Conservation (phyloP, 1,284 basidiomycete species). For the Boletus semigastroideus region DNA sequence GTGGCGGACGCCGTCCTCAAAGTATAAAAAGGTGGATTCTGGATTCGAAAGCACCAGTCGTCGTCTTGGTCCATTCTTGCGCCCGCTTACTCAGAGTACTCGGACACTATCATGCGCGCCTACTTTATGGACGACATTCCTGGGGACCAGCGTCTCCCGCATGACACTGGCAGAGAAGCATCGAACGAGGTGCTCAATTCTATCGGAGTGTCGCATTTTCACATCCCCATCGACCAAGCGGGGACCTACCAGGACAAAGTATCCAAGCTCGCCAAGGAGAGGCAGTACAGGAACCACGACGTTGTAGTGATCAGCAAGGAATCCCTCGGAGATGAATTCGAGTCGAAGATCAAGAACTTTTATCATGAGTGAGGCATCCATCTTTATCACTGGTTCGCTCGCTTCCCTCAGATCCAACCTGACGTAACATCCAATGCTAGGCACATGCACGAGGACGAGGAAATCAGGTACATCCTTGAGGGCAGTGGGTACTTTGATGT, state of each 20-base stretch:
- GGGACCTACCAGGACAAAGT: conserved; percentile 44
- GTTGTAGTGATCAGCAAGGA: conserved; percentile 67
- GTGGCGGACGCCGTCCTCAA: not conserved
- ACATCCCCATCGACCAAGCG: conserved; percentile 55
- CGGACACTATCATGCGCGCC: conserved; percentile 54
- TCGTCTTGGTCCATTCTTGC: not conserved
- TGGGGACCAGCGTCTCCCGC: conserved; percentile 73
- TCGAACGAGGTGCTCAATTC: conserved; percentile 46
- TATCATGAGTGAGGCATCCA: not conserved
- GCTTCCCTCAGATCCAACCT: not conserved
- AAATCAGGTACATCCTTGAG: conserved; percentile 81
- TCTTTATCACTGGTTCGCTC: not conserved
- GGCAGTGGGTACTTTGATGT: conserved; percentile 88
- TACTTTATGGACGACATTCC: conserved; percentile 78
- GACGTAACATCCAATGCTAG: conserved; percentile 40
- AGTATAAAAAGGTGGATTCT: not conserved
- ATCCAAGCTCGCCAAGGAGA: conserved; percentile 54
- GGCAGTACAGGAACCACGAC: conserved; percentile 77
- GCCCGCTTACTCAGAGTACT: not conserved
- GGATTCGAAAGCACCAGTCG: not conserved
- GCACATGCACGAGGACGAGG: conserved; percentile 90
- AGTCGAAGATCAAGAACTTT: not conserved
- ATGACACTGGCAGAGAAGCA: conserved; percentile 61
- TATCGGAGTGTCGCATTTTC: conserved; percentile 63
- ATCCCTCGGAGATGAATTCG: not conserved